Percentiles rank a stretch among this genome's conserved stretches.
These are phyloP conservation scores for Cyclotella atomus DNA, from an alignment of 108 stramenopile species.

Conservation along the genomic window DNA sequence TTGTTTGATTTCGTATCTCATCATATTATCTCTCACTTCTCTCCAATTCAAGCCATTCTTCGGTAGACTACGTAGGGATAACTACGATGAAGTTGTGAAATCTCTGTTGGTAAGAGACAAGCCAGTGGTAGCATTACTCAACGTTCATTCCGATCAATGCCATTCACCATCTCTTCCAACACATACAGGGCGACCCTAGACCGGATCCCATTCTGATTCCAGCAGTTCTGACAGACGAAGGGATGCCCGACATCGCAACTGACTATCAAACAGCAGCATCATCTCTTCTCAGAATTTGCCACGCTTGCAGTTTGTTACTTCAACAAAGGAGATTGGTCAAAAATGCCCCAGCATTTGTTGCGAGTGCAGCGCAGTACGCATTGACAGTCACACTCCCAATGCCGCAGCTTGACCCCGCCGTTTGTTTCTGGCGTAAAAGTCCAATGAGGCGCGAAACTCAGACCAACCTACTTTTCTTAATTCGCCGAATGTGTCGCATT, in stretches of 20 bases:
- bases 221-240: conserved; percentile 92
- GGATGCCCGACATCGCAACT: conserved; percentile 87
- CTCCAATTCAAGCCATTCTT: conserved; percentile 66
- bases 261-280: conserved; percentile 88
- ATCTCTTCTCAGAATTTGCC: conserved; percentile 86
- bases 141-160: background rate
- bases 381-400: conserved; percentile 94
- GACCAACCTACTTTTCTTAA: conserved; percentile 85
- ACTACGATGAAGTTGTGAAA: conserved; percentile 90
- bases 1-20: background rate
- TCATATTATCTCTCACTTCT: background rate
- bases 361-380: conserved; percentile 95
- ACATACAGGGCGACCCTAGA: conserved; percentile 74
- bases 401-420: conserved; percentile 81
- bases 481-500: conserved; percentile 88
- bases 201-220: conserved; percentile 95
- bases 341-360: conserved; percentile 95
- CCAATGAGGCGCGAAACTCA: conserved; percentile 94
- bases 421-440: conserved; percentile 94
- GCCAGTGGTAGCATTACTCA: too few species aligned
- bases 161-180: too few species aligned
- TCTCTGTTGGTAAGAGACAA: conserved; percentile 69
- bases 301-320: conserved; percentile 94
- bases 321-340: conserved; percentile 95
- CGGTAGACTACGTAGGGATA: conserved; percentile 92